Conservation (phyloP, 805 yeast genomes). For the Wickerhamiella sorbophila region DNA sequence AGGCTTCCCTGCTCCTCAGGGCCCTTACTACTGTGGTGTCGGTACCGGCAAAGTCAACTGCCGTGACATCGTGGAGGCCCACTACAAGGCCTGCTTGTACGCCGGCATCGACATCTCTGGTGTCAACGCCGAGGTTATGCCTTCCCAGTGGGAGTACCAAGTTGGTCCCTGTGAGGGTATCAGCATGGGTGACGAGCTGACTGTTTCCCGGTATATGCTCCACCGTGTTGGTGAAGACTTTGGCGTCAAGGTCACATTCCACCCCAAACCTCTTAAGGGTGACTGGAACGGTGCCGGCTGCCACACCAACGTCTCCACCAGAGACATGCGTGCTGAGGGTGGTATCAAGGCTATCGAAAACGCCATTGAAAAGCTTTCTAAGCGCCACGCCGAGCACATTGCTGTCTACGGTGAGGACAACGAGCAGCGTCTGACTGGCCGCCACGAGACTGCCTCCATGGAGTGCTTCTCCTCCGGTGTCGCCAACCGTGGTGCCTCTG, state of each 20-base stretch:
- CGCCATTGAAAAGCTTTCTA: constrained; percentile 84
- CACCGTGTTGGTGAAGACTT: constrained; percentile 96
- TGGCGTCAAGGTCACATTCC: constrained; percentile 96
- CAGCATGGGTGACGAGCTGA: constrained; percentile 91
- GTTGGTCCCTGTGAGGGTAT: constrained; percentile 97
- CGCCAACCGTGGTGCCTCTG: constrained; percentile 98
- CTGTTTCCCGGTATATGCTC: constrained; percentile 88
- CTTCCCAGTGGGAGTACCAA: constrained; percentile 99
- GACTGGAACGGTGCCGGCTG: constrained; percentile 99
- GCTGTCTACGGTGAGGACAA: constrained; percentile 91
- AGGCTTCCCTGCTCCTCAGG: constrained; percentile 99
- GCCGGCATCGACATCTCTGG: constrained; percentile 88
- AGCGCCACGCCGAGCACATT: constrained; percentile 95
- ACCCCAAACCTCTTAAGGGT: constrained; percentile 97
- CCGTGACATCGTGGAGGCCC: constrained; percentile 97
- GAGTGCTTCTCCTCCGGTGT: constrained; percentile 89
- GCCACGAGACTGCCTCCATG: constrained; percentile 96
- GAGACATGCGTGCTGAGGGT: constrained; percentile 81
- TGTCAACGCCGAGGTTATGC: constrained; percentile 99
- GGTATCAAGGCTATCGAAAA: constrained; percentile 91
- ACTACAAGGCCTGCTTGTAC: constrained; percentile 93
- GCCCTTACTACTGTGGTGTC: constrained; percentile 99
- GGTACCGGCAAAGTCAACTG: constrained; percentile 98
- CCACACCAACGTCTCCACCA: constrained; percentile 96
- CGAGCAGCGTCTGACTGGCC: constrained; percentile 90